Evolutionary conservation across 106 monocot genomes (phyloP), one percentile per base, ranked within the genome.

Genomic region (Phalaenopsis aphrodite): DNA sequence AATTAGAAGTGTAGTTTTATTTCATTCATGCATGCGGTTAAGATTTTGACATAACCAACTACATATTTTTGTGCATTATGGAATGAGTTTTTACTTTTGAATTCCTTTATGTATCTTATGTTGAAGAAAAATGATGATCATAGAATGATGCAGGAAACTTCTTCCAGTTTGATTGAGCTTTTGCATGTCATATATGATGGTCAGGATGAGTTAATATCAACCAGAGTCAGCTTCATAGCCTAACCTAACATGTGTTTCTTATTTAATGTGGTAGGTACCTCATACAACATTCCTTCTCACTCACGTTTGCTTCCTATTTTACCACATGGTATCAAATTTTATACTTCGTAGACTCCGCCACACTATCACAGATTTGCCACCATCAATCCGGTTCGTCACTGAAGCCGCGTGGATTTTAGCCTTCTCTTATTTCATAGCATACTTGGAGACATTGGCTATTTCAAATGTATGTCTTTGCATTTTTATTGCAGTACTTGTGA

Each of bases 241-340:
- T n/a, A 76, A 49, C 3, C 76, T 49, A 39, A 39, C 69, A 68
- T 11, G 39, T 39, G 69, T 69, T 68, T 61, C 80, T 48, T 57
- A 47, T 84, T 48, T 72, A 45, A 42, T 81, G 16, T 79, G 85
- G 68, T 82, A 98, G 97, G 97, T 98, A 74, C 97, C 97, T 30
- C 97, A 98, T 84, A 90, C 94, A 65, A 98, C 97, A 38, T 98
- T 98, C 74, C 90, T 94, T 81, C 92, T 98, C 6, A 88, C 97
- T 55, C 97, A 98, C 83, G 84, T 79, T 79, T 89, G 88, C 84
- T 98, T 98, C 84, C 80, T 89, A 19, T 94, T 98, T 81, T 98
- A 98, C 80, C 97, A 98, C 81, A 83, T 94, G 76, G 80, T 79
- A 72, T 98, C 97, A 80, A 98, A 94, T 85, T 80, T 94, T 65